Percentiles rank a stretch among this genome's conserved stretches.
Evolutionary conservation across 768 basidiomycete genomes (phyloP).

Genomic region (Gymnopilus dilepis): DNA sequence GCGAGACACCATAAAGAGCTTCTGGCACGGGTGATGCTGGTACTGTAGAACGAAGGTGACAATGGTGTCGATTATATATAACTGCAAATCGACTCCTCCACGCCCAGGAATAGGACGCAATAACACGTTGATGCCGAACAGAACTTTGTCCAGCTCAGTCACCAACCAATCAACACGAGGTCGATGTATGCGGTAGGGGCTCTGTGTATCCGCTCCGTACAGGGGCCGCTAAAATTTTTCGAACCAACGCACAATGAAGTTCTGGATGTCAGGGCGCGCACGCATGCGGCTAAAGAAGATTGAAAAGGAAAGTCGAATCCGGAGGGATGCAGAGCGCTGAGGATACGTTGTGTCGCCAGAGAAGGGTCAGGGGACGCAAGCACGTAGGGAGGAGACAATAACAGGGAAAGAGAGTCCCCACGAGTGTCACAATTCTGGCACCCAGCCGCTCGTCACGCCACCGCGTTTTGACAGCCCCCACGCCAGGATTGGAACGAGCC

Average conservation of each 20-base stretch:
- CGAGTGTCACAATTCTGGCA: conserved; percentile 24
- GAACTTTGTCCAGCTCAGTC: conserved; percentile 1
- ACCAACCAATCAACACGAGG: conserved; percentile 27
- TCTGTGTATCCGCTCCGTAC: conserved; percentile 12
- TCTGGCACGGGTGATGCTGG: conserved; percentile 18
- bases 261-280: background rate
- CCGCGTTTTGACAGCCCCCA: conserved; percentile 34
- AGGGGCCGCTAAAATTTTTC: background rate
- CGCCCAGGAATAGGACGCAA: conserved; percentile 16
- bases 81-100: conserved; percentile 5
- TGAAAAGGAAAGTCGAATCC: conserved; percentile 6
- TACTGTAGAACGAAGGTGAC: conserved; percentile 10
- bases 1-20: conserved; percentile 21
- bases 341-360: conserved; percentile 8
- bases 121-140: conserved; percentile 10
- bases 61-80: conserved; percentile 10
- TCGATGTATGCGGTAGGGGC: conserved; percentile 13
- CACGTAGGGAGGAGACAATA: conserved; percentile 24
- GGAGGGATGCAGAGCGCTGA: background rate
- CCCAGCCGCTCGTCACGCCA: conserved; percentile 28
- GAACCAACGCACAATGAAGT: background rate
- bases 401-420: conserved; percentile 22
- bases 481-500: conserved; percentile 22
- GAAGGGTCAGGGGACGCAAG: conserved; percentile 15
- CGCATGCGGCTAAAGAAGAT: background rate